These are phyloP conservation scores for Neurospora sp. DNA, from an alignment of 495 filamentous ascomycete genomes.

Conservation along the genomic window DNA sequence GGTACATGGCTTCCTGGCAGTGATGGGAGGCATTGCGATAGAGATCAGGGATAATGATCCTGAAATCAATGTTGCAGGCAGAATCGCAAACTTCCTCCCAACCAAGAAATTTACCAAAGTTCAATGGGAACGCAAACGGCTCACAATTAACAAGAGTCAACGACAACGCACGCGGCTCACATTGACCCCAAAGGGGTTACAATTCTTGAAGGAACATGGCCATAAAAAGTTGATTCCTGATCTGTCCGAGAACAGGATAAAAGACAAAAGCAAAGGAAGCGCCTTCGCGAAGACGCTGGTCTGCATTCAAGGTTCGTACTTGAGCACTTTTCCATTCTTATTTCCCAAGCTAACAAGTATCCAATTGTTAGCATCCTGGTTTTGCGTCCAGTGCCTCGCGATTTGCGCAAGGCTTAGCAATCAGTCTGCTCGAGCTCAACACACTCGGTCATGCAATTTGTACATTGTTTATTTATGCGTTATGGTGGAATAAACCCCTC, in stretches of 20 bases:
- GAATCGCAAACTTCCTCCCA: too few relatives aligned
- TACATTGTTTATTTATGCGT: not conserved
- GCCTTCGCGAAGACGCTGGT: not conserved
- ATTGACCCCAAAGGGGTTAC: not conserved
- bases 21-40: not conserved
- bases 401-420: not conserved
- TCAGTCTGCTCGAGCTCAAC: not conserved
- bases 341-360: not conserved
- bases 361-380: not conserved
- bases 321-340: fast-evolving
- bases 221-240: too few relatives aligned
- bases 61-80: too few relatives aligned
- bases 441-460: not conserved
- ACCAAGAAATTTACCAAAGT: too few relatives aligned
- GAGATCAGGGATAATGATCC: not conserved
- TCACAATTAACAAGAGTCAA: too few relatives aligned
- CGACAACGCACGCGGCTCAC: not conserved
- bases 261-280: not conserved
- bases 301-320: not conserved
- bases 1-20: not conserved
- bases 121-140: too few relatives aligned
- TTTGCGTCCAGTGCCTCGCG: not conserved
- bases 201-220: not conserved
- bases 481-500: not conserved
- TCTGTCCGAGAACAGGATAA: fast-evolving